A percentile compares a stretch with the other conserved stretches of the same genome.
phyloP scores from a whole-genome alignment of 202 grass and related monocot genomes.

The Schoenoplectus triqueter region DNA sequence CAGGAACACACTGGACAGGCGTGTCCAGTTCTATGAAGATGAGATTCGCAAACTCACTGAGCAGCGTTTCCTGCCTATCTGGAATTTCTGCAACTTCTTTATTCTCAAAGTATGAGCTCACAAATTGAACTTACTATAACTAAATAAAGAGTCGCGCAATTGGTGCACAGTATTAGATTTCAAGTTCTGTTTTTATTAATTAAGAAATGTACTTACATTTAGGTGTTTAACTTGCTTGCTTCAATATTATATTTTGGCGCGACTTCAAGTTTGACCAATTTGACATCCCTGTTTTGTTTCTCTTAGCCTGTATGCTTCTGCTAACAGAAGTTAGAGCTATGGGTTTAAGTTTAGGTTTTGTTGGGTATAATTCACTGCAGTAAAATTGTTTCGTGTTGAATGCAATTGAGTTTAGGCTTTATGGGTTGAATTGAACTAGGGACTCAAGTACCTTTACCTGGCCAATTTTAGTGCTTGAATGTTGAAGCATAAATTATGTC shows the following conservation, averaged over 20 bases:
- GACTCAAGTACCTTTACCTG: neutral
- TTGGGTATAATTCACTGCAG: neutral
- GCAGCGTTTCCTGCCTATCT: constrained; percentile 85
- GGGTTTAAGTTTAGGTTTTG: constrained; percentile 7
- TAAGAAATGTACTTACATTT: constrained; percentile 2
- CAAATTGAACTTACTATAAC: neutral
- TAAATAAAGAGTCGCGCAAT: constrained; percentile 13
- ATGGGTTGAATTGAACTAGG: neutral
- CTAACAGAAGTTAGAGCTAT: neutral
- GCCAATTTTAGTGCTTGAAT: neutral
- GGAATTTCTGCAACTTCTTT: constrained; percentile 99
- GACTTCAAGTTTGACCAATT: constrained; percentile 12
- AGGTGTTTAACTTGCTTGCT: constrained; percentile 5
- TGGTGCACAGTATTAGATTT: constrained; percentile 15
- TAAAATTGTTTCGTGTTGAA: neutral
- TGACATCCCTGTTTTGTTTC: neutral
- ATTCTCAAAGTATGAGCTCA: constrained; percentile 78
- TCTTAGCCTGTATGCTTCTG: neutral
- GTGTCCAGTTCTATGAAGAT: constrained; percentile 96
- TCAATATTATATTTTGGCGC: constrained; percentile 14
- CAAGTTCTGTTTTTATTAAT: constrained; percentile 34
- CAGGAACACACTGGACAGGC: constrained; percentile 88
- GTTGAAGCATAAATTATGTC: constrained; percentile 17
- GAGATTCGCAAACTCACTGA: constrained; percentile 96
- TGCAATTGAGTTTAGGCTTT: neutral